phyloP scores from a whole-genome alignment of 164 flowering plant genomes.

The Aristolochia californica region DNA sequence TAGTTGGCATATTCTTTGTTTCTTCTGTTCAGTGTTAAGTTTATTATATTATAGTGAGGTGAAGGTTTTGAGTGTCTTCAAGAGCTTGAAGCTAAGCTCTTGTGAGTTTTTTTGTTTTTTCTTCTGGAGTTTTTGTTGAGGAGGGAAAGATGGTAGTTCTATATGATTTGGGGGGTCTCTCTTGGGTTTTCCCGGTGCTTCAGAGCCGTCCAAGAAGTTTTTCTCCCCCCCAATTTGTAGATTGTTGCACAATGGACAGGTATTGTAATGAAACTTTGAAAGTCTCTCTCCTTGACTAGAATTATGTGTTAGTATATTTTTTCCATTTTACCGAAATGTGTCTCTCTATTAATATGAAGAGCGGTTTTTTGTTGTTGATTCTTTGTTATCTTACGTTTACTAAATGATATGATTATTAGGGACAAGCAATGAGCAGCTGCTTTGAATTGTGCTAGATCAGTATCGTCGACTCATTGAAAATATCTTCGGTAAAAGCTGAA shows the following conservation, averaged over 20 bases:
- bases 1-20: slow-evolving; percentile 6
- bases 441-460: too few species aligned
- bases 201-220: slow-evolving; percentile 1
- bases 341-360: too few species aligned
- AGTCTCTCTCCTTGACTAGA: too few species aligned
- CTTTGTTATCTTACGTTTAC: too few species aligned
- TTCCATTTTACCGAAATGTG: too few species aligned
- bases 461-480: too few species aligned
- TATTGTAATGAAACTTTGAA: neutral
- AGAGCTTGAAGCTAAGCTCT: neutral
- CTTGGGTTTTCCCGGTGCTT: slow-evolving; percentile 3
- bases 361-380: too few species aligned
- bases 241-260: neutral
- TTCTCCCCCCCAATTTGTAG: neutral
- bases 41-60: neutral
- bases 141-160: neutral
- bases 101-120: neutral
- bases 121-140: neutral
- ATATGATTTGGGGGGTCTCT: neutral
- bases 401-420: too few species aligned
- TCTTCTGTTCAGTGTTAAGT: neutral
- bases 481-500: too few species aligned
- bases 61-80: too few species aligned
- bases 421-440: too few species aligned
- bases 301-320: too few species aligned